phyloP scores from a whole-genome alignment of 2,329 filamentous ascomycete species.

The Camillea tinctor region DNA sequence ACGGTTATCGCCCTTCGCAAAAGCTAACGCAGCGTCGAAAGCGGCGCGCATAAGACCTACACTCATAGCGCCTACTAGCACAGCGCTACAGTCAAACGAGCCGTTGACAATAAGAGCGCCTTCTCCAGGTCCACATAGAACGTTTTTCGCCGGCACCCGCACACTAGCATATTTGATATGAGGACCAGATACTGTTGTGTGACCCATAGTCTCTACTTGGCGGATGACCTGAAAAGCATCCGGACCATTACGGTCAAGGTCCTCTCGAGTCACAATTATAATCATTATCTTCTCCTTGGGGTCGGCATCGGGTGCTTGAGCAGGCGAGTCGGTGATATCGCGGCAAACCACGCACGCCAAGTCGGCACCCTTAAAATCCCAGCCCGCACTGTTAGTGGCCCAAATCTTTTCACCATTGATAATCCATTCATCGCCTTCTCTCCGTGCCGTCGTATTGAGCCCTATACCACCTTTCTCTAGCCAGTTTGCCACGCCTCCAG shows the following conservation, averaged over 20 bases:
- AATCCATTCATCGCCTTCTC: slow-evolving; percentile 50
- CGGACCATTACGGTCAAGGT: slow-evolving; percentile 43
- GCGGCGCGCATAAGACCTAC: slow-evolving; percentile 52
- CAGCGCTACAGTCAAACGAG: slow-evolving; percentile 44
- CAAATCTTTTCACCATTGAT: slow-evolving; percentile 56
- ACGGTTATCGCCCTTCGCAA: slow-evolving; percentile 46
- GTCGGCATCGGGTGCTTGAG: slow-evolving; percentile 12
- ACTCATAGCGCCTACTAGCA: slow-evolving; percentile 53
- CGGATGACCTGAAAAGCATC: slow-evolving; percentile 45
- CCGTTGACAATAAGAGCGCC: slow-evolving; percentile 42
- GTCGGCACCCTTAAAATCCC: slow-evolving; percentile 52
- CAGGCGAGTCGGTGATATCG: slow-evolving; percentile 24
- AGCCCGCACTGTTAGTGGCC: slow-evolving; percentile 54
- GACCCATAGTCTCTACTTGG: slow-evolving; percentile 45
- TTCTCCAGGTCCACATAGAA: slow-evolving; percentile 43
- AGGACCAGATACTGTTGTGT: slow-evolving; percentile 48
- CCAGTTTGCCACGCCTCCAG: slow-evolving; percentile 51
- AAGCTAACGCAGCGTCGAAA: slow-evolving; percentile 51
- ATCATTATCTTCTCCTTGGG: slow-evolving; percentile 42
- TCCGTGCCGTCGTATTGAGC: slow-evolving; percentile 46
- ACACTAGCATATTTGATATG: slow-evolving; percentile 48
- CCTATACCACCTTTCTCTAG: slow-evolving; percentile 48
- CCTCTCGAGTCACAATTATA: slow-evolving; percentile 46
- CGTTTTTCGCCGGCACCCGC: slow-evolving; percentile 45
- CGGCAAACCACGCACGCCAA: slow-evolving; percentile 53